Conservation (phyloP, 179 eudicot species). For the Heliamphora ciliata region DNA sequence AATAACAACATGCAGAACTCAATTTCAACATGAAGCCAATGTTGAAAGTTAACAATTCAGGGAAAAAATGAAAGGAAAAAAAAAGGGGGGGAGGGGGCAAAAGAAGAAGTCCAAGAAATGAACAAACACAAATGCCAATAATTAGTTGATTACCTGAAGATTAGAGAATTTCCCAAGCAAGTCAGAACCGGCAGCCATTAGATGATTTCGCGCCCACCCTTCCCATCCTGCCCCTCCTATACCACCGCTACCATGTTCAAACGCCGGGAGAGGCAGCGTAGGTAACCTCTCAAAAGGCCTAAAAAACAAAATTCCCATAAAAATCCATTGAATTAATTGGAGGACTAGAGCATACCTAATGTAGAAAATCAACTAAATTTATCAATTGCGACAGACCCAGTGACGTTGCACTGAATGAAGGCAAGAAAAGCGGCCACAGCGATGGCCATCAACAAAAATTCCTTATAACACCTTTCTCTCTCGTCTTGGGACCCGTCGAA, state of each 20-base stretch:
- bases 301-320: background rate
- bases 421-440: conserved; percentile 74
- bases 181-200: conserved; percentile 77
- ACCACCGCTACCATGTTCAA: background rate
- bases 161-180: conserved; percentile 66
- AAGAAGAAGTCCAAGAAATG: background rate
- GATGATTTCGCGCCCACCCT: conserved; percentile 64
- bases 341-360: background rate
- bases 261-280: conserved; percentile 34
- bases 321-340: background rate
- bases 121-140: background rate
- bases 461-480: conserved; percentile 20
- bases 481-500: conserved; percentile 19
- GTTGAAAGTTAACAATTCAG: background rate
- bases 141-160: conserved; percentile 52
- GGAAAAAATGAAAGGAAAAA: background rate
- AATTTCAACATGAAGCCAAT: no score
- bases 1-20: no score
- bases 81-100: background rate
- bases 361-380: background rate
- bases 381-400: conserved; percentile 45
- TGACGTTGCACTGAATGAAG: conserved; percentile 60
- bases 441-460: conserved; percentile 40
- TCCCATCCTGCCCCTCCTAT: conserved; percentile 53
- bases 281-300: conserved; percentile 71